These are phyloP conservation scores for Fusarium camptoceras DNA, from an alignment of 2,329 filamentous ascomycete species.

Conservation along the genomic window DNA sequence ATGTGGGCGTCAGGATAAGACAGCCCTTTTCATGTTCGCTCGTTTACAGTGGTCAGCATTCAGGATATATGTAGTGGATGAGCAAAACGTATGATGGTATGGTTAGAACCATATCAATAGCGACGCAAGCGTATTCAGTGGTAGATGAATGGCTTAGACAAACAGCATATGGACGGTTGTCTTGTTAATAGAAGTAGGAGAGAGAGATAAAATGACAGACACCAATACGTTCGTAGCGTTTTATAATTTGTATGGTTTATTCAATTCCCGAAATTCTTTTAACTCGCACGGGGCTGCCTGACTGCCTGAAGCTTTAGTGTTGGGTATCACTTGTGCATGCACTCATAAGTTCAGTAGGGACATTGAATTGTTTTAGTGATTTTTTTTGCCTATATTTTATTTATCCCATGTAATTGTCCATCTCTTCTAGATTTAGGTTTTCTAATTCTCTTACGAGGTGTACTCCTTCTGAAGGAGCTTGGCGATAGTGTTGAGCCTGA, in stretches of 20 bases:
- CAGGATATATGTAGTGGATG: slow-evolving; percentile 37
- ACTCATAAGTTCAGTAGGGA: too few species aligned
- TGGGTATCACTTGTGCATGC: background rate
- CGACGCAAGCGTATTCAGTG: slow-evolving; percentile 27
- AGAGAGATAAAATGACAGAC: slow-evolving; percentile 13
- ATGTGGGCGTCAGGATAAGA: slow-evolving; percentile 22
- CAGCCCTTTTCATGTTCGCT: slow-evolving; percentile 30
- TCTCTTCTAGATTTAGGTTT: slow-evolving; percentile 15
- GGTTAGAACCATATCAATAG: slow-evolving; percentile 22
- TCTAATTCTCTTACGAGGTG: slow-evolving; percentile 53
- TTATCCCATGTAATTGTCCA: slow-evolving; percentile 10
- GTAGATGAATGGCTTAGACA: slow-evolving; percentile 34
- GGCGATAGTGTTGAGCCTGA: slow-evolving; percentile 71
- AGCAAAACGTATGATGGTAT: slow-evolving; percentile 37
- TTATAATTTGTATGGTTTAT: too few species aligned
- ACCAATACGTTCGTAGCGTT: background rate
- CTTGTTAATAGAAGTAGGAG: slow-evolving; percentile 43
- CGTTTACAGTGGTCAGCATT: slow-evolving; percentile 37
- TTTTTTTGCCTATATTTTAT: slow-evolving; percentile 29
- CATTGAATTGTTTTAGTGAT: slow-evolving; percentile 19
- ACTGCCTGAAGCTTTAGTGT: background rate
- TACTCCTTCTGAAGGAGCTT: slow-evolving; percentile 73
- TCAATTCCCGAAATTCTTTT: background rate
- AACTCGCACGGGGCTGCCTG: too few species aligned
- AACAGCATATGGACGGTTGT: slow-evolving; percentile 32